Evolutionary conservation across 306 rosid genomes (phyloP).

Genomic region (Morella rubra): DNA sequence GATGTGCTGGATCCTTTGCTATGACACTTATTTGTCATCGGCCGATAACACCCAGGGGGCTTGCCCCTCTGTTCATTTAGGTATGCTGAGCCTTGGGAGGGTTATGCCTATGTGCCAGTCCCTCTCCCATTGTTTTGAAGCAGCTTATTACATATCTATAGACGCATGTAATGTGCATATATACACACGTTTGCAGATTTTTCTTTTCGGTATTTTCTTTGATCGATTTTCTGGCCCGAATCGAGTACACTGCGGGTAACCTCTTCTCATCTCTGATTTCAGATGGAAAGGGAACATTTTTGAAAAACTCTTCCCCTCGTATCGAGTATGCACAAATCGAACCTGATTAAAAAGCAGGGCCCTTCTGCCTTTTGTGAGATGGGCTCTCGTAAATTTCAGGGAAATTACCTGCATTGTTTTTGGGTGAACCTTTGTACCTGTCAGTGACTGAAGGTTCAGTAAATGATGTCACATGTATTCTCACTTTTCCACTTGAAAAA

Average conservation of each 20-base stretch:
- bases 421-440: slow-evolving; percentile 32
- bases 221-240: too few species aligned
- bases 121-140: not conserved
- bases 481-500: too few species aligned
- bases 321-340: not conserved
- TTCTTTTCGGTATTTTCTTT: too few species aligned
- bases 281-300: not conserved
- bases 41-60: not conserved
- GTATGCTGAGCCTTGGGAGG: too few species aligned
- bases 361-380: not conserved
- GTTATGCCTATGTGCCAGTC: not conserved
- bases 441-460: slow-evolving; percentile 33
- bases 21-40: not conserved
- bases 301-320: too few species aligned
- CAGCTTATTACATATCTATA: not conserved
- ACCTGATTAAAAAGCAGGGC: slow-evolving; percentile 22
- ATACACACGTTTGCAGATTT: too few species aligned
- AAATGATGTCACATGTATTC: slow-evolving; percentile 16
- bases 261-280: too few species aligned
- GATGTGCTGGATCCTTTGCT: not conserved
- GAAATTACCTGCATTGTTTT: slow-evolving; percentile 15
- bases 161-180: too few species aligned
- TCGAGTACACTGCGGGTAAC: too few species aligned
- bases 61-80: too few species aligned
- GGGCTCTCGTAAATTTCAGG: slow-evolving; percentile 4